Evolutionary conservation across 352 stramenopile species (phyloP).

Genomic region (Globisporangium perplexum): DNA sequence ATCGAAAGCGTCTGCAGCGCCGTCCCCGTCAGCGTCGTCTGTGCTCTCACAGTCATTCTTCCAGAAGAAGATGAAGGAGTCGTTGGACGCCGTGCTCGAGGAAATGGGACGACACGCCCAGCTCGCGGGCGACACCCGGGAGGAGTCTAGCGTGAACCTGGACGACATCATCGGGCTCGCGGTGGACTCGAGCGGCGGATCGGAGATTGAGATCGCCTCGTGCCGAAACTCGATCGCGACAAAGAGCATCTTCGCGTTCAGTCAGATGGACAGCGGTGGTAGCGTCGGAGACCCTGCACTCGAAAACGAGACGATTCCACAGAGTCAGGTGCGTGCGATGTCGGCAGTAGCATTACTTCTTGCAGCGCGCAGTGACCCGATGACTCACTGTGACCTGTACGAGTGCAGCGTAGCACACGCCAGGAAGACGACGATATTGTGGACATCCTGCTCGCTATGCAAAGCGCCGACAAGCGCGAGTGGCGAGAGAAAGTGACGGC

Average conservation of each 20-base stretch:
- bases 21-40: slow-evolving; percentile 18
- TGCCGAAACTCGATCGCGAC: slow-evolving; percentile 42
- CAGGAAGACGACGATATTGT: slow-evolving; percentile 47
- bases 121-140: neutral
- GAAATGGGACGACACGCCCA: slow-evolving; percentile 25
- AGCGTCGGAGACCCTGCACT: slow-evolving; percentile 3
- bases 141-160: neutral
- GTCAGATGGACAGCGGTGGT: slow-evolving; percentile 18
- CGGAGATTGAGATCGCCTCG: slow-evolving; percentile 16
- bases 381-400: neutral
- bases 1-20: slow-evolving; percentile 7
- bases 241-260: slow-evolving; percentile 48
- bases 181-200: slow-evolving; percentile 9
- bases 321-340: neutral
- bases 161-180: slow-evolving; percentile 5
- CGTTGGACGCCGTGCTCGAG: slow-evolving; percentile 46
- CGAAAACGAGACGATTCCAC: slow-evolving; percentile 15
- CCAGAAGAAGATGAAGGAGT: slow-evolving; percentile 67
- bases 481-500: slow-evolving; percentile 17
- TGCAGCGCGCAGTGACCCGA: neutral
- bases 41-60: slow-evolving; percentile 83
- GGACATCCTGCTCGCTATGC: slow-evolving; percentile 43
- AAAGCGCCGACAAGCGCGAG: slow-evolving; percentile 19
- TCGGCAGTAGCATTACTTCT: neutral
- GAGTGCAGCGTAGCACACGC: slow-evolving; percentile 9